Conservation (phyloP, 176 grass and related monocot genomes). For the Cenchrus purpureus region DNA sequence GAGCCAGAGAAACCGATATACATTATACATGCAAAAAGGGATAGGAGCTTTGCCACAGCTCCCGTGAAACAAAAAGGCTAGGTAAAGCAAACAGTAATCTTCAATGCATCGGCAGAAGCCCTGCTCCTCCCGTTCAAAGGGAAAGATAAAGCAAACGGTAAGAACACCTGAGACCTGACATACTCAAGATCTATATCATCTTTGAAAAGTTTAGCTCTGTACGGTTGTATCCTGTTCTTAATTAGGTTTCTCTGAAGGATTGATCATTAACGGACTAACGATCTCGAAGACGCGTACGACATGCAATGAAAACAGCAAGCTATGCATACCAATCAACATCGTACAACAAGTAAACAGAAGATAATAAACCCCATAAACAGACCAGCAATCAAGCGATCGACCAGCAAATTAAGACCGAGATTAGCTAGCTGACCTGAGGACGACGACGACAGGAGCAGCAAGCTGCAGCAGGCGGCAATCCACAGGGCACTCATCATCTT, state of each 20-base stretch:
- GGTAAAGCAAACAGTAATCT: neutral
- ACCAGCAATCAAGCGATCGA: neutral
- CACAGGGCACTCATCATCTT: neutral
- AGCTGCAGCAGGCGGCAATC: conserved; percentile 33
- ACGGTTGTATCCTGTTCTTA: neutral
- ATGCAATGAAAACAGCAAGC: no score
- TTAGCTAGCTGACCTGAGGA: conserved; percentile 21
- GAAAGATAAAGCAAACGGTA: neutral
- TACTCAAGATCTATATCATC: no score
- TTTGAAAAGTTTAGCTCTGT: neutral
- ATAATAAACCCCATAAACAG: no score
- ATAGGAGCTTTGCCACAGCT: neutral
- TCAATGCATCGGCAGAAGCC: neutral
- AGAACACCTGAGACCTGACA: neutral
- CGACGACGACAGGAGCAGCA: conserved; percentile 35
- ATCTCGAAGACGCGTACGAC: no score
- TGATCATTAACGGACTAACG: neutral
- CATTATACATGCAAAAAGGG: no score
- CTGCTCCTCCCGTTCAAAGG: neutral
- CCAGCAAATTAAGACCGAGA: no score
- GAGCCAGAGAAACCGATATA: no score
- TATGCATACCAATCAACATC: no score
- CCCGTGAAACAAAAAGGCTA: neutral
- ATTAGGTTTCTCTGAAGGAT: no score
- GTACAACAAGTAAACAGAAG: neutral